phyloP scores from a whole-genome alignment of 495 filamentous ascomycete genomes.

The Talaromyces ruber region DNA sequence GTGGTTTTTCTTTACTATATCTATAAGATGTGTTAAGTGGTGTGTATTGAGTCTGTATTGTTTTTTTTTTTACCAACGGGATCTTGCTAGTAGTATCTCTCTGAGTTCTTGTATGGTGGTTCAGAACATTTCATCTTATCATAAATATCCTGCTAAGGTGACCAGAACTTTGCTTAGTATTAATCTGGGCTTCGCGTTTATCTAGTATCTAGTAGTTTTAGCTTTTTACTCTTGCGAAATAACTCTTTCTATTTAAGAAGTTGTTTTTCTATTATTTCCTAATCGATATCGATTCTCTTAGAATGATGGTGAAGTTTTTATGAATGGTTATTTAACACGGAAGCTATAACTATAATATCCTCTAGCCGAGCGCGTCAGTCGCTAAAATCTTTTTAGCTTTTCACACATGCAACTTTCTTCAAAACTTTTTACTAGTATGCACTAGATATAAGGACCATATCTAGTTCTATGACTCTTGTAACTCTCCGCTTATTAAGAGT shows the following conservation, averaged over 20 bases:
- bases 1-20: not conserved
- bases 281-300: conserved; percentile 13
- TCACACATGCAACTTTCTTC: conserved; percentile 7
- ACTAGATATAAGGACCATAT: conserved; percentile 16
- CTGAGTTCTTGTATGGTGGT: conserved; percentile 4
- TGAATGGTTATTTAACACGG: conserved; percentile 15
- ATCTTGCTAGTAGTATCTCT: conserved; percentile 12
- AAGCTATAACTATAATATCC: conserved; percentile 13
- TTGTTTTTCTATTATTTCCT: conserved; percentile 15
- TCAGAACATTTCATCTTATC: conserved; percentile 11
- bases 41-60: conserved; percentile 6
- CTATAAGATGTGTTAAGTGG: not conserved
- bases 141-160: conserved; percentile 10
- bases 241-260: not conserved
- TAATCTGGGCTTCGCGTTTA: conserved; percentile 11
- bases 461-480: conserved; percentile 22
- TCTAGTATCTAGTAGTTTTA: conserved; percentile 11
- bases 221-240: conserved; percentile 7
- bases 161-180: conserved; percentile 7
- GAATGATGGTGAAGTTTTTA: conserved; percentile 16
- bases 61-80: conserved; percentile 10
- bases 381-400: conserved; percentile 9
- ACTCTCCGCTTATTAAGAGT: conserved; percentile 22
- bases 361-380: conserved; percentile 11
- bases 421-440: conserved; percentile 15